Evolutionary conservation across 257 asterid species (phyloP), one percentile per base, ranked within the genome.

Genomic region (Solanum chilense): DNA sequence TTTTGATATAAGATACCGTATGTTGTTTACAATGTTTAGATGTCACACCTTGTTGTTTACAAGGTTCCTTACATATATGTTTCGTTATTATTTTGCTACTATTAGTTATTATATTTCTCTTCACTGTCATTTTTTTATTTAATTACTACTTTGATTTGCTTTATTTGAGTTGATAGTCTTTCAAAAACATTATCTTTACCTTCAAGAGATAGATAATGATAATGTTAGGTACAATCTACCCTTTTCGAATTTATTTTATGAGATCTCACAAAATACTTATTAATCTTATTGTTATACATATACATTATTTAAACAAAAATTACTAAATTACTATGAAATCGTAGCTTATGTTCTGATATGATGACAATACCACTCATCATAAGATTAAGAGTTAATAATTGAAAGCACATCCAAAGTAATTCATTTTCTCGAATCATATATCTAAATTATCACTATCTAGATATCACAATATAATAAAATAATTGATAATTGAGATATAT

Each of bases 141-240:
- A 60, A 23, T 0, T 60, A 60, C 0, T 23, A 23, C 3, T 21
- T 60, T 23, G 1, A 23, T 60, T 23, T 23, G 2, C 0, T n/a
- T 62, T 10, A n/a, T 8, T 62, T 62, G 15, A 62, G 2, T 11
- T 5, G 31, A 10, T 4, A 25, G 2, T 23, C 2, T 10, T 62
- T 62, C 1, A 2, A 23, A 11, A 23, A 23, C 0, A 62, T 0
- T 6, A 1, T 62, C 2, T 62, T n/a, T 10, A 62, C 7, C 69
- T 10, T 5, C 15, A 62, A 62, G 6, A 62, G 8, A 1, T 23
- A n/a, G 0, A 10, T 21, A 3, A 2, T 2, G 3, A 2, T 62
- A 62, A 62, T 23, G 7, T 23, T 16, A 52, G 23, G 29, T 23
- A 62, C 4, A 62, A 1, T 62, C 15, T 10, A 23, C 4, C 14